A percentile compares a stretch with the other conserved stretches of the same genome.
phyloP scores from a whole-genome alignment of 2,329 filamentous ascomycete genomes.

The Diaporthe batatas region DNA sequence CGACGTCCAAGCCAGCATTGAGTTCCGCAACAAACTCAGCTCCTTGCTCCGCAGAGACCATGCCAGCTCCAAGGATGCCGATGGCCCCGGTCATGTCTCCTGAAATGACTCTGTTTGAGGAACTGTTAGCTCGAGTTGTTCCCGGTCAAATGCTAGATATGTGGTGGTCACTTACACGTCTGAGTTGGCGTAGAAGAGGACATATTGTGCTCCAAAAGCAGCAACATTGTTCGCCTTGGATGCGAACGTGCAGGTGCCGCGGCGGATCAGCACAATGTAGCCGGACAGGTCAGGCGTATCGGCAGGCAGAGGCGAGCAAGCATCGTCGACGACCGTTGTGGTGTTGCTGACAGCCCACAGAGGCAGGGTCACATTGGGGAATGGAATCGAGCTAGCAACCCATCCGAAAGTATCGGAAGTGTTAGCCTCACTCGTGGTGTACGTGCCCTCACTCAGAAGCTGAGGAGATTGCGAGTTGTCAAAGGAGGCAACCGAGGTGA shows the following conservation, averaged over 20 bases:
- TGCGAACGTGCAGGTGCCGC: slow-evolving; percentile 46
- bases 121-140: too few relatives aligned
- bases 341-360: slow-evolving; percentile 51
- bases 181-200: slow-evolving; percentile 40
- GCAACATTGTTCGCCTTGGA: slow-evolving; percentile 56
- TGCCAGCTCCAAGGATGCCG: slow-evolving; percentile 42
- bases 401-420: slow-evolving; percentile 39
- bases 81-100: neutral
- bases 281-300: slow-evolving; percentile 56
- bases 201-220: slow-evolving; percentile 53
- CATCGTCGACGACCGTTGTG: slow-evolving; percentile 49
- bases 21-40: slow-evolving; percentile 46
- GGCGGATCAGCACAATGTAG: slow-evolving; percentile 57
- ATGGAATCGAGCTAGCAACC: slow-evolving; percentile 40
- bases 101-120: neutral
- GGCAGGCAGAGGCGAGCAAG: slow-evolving; percentile 55
- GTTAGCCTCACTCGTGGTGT: slow-evolving; percentile 35
- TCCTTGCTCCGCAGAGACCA: slow-evolving; percentile 45
- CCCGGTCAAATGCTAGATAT: neutral
- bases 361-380: slow-evolving; percentile 42
- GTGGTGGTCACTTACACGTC: slow-evolving; percentile 19
- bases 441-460: slow-evolving; percentile 43
- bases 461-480: slow-evolving; percentile 44
- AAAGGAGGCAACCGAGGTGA: slow-evolving; percentile 46
- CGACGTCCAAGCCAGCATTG: slow-evolving; percentile 44